Conservation (phyloP, 2,329 filamentous ascomycete species). For the Phialophora macrospora region DNA sequence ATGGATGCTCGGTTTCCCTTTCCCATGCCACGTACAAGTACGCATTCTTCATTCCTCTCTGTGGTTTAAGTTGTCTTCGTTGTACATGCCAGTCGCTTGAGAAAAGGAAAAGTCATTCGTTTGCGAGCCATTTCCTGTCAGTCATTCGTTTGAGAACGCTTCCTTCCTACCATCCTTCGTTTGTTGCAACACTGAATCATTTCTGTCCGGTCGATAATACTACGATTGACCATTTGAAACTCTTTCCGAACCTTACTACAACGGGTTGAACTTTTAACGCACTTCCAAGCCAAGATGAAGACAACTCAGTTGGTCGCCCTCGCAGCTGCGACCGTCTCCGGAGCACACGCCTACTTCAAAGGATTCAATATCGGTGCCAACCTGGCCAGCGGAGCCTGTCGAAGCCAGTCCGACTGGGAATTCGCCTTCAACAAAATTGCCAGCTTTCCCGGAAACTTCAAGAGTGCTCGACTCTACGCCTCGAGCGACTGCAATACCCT, state of each 20-base stretch:
- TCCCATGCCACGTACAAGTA: constrained; percentile 1
- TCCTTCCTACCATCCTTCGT: constrained; percentile 8
- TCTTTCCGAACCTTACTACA: background rate
- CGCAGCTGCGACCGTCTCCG: constrained; percentile 23
- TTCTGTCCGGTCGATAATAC: background rate
- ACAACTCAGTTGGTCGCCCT: constrained; percentile 35
- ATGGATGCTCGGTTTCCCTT: constrained; percentile 5
- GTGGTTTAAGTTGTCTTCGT: background rate
- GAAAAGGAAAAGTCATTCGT: constrained; percentile 9
- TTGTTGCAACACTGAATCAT: background rate
- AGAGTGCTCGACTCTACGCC: constrained; percentile 41
- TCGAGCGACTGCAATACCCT: constrained; percentile 55
- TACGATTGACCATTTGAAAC: background rate
- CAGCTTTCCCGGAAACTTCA: constrained; percentile 41
- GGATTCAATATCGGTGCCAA: constrained; percentile 43
- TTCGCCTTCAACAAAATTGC: constrained; percentile 40
- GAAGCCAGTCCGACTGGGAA: constrained; percentile 41
- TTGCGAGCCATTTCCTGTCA: background rate
- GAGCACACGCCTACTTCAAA: constrained; percentile 40
- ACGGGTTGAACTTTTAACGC: background rate
- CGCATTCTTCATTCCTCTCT: background rate
- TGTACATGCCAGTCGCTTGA: constrained; percentile 17
- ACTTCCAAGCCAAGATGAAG: constrained; percentile 21
- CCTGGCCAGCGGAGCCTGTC: constrained; percentile 40
- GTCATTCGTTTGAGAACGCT: constrained; percentile 9